A percentile compares a stretch with the other conserved stretches of the same genome.
Evolutionary conservation across 2,329 filamentous ascomycete genomes (phyloP).

Genomic region (Colletotrichum musae): DNA sequence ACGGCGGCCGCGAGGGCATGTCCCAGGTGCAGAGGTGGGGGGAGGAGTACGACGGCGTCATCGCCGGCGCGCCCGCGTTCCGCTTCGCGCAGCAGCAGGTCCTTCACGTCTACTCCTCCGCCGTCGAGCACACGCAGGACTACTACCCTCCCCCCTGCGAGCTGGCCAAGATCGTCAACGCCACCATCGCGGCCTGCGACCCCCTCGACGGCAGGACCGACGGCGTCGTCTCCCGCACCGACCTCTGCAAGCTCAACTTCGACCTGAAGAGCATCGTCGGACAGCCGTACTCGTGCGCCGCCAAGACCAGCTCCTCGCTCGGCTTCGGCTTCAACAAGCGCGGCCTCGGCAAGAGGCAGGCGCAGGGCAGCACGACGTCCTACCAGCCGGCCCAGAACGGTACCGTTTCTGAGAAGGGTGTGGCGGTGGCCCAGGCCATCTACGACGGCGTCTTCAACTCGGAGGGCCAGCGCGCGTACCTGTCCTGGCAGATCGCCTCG

Average conservation of each 20-base stretch:
- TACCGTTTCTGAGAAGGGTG: slow-evolving; percentile 51
- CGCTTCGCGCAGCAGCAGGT: slow-evolving; percentile 61
- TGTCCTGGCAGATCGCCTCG: slow-evolving; percentile 46
- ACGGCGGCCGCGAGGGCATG: slow-evolving; percentile 65
- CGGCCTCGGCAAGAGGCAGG: slow-evolving; percentile 36
- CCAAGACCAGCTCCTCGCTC: slow-evolving; percentile 40
- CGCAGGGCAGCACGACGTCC: slow-evolving; percentile 43
- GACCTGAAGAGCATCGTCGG: slow-evolving; percentile 50
- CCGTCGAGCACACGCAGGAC: slow-evolving; percentile 55
- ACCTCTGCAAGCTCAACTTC: slow-evolving; percentile 54
- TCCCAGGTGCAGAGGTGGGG: slow-evolving; percentile 57
- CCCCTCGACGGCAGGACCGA: slow-evolving; percentile 67
- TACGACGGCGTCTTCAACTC: slow-evolving; percentile 53
- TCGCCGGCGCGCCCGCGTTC: slow-evolving; percentile 62
- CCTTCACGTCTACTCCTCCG: slow-evolving; percentile 56
- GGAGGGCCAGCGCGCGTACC: slow-evolving; percentile 50
- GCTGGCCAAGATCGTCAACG: slow-evolving; percentile 65
- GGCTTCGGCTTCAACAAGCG: slow-evolving; percentile 47
- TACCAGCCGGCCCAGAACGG: slow-evolving; percentile 51
- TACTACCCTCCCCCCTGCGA: slow-evolving; percentile 60
- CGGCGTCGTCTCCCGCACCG: slow-evolving; percentile 45
- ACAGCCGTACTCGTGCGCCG: slow-evolving; percentile 50
- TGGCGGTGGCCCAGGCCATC: slow-evolving; percentile 51
- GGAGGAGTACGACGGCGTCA: slow-evolving; percentile 60
- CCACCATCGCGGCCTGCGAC: slow-evolving; percentile 69